Base-by-base conservation (phyloP, 2,329 filamentous ascomycete genomes). In the Ophiocordyceps camponoti-saundersi region DNA sequence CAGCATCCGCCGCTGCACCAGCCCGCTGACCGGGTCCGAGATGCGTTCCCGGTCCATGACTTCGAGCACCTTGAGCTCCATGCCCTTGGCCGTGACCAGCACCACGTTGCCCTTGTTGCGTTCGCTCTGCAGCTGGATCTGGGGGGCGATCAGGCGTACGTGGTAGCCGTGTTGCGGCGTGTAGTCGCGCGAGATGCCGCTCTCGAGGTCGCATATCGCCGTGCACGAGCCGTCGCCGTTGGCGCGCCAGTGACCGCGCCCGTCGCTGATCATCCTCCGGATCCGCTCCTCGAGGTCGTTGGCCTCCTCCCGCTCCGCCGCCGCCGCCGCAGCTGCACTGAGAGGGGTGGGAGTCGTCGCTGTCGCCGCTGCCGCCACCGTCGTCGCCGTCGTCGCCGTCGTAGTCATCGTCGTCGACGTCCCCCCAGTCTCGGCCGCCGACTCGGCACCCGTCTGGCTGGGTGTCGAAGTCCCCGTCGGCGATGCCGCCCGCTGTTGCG, bases 21-120 rank as follows among this genome's bases (percentile, higher is more conserved):
- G 74, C 47, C 92, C 93, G 57, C 87, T 95, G 56, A 99, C 88
- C 54, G 85, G 82, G 60, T 99, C 92, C 44, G 80, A 89, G 48
- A 96, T 78, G 50, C 92, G 78, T 56, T 88, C 82, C 64, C 94
- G 95, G 65, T 98, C 92, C 84, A 96, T 95, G 56, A 98, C 90
- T 53, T 95, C 90, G 20, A 98, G 78, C 12, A 98, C 85, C 67
- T 96, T 96, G 48, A 96, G 77, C 62, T 96, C 89, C 88, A 98
- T 98, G 46, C 89, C 87, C 64, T 96, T 96, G 26, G 89, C 88
- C 3, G 90, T 92, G 44, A 96, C 81, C n/a, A 99, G 72, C 6
- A 95, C 84, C n/a, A 93, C 92, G 48, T 94, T 85, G 62, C 94
- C 95, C 51, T 82, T 83, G 62, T 98, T 96, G 71, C 95, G 96